Base-by-base conservation (phyloP, 2,329 filamentous ascomycete genomes). In the Clarireedia sp. region DNA sequence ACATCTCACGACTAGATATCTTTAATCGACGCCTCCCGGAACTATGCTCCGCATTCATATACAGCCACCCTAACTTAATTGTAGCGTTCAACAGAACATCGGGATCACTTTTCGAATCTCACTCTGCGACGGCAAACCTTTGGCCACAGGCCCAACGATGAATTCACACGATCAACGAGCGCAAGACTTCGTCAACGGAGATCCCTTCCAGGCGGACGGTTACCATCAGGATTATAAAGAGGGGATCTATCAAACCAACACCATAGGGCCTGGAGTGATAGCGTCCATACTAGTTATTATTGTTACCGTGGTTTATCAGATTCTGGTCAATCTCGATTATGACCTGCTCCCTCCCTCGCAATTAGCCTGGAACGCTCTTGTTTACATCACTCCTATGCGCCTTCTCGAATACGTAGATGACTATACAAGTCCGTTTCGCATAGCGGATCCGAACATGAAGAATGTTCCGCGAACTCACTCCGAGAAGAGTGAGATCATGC, bases 401-500 rank as follows among this genome's bases (percentile, higher is more conserved):
- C 64, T 87, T 1, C 69, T 89, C 37, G 78, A 82, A 70, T 71
- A 77, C 52, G 59, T 85, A 61, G 79, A 84, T 66, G 65, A 69
- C 68, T 64, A 66, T 44, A 54, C 48, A 16, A 66, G 59, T 41
- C 59, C 66, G 17, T 54, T 65, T 12, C 82, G 73, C 76, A 75
- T 79, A 73, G 66, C 76, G 73, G 59, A 74, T 72, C 57, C 70
- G 68, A 70, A 71, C 59, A 46, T 64, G 24, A 60, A 54, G 47
- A 37, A 54, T n/a, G 71, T 64, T 54, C 70, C 68, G 57, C 73
- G 65, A 62, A 76, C 70, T 43, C 74, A 78, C 72, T 75, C 75
- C 16, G 77, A 78, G 24, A 90, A 90, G 70, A 83, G 81, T 66
- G 78, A 84, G 61, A 76, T 78, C 9, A 77, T 90, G 72, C 76